phyloP scores from a whole-genome alignment of 768 basidiomycete genomes.

The Kwoniella botswanensis region DNA sequence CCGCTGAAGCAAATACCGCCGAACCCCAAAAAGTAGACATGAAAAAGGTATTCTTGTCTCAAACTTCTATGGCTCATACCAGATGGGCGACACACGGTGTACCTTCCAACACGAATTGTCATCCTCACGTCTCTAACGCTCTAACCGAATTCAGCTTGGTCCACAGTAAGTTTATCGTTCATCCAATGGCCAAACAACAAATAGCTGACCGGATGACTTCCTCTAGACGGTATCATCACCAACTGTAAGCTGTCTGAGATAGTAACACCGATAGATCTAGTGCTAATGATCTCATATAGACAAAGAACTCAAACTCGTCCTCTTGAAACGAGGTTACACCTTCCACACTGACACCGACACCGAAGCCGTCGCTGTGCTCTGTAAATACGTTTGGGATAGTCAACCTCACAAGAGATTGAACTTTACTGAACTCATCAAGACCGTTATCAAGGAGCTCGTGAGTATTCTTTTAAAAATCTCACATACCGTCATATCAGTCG shows the following conservation, averaged over 20 bases:
- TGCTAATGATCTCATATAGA: constrained; percentile 42
- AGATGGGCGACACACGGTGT: constrained; percentile 99
- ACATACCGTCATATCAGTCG: not conserved
- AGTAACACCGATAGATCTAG: not conserved
- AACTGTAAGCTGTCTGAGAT: constrained; percentile 64
- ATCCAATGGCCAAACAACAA: too few relatives aligned
- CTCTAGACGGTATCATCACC: constrained; percentile 86
- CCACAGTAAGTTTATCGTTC: constrained; percentile 65
- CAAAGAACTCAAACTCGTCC: constrained; percentile 82
- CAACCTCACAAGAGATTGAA: constrained; percentile 81
- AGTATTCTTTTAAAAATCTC: constrained; percentile 30
- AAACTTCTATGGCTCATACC: constrained; percentile 97
- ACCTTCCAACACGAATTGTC: constrained; percentile 86
- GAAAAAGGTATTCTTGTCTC: constrained; percentile 75
- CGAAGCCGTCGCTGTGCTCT: constrained; percentile 93
- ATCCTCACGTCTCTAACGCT: constrained; percentile 85
- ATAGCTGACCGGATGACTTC: too few relatives aligned
- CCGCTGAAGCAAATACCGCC: constrained; percentile 26
- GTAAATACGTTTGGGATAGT: constrained; percentile 94
- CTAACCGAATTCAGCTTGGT: constrained; percentile 84
- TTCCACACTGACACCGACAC: constrained; percentile 97
- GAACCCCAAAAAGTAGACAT: constrained; percentile 69
- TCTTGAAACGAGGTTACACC: constrained; percentile 92
- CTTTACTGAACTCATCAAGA: constrained; percentile 91
- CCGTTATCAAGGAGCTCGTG: constrained; percentile 88